Conservation (phyloP, 106 monocot species). For the Vanilla planifolia region DNA sequence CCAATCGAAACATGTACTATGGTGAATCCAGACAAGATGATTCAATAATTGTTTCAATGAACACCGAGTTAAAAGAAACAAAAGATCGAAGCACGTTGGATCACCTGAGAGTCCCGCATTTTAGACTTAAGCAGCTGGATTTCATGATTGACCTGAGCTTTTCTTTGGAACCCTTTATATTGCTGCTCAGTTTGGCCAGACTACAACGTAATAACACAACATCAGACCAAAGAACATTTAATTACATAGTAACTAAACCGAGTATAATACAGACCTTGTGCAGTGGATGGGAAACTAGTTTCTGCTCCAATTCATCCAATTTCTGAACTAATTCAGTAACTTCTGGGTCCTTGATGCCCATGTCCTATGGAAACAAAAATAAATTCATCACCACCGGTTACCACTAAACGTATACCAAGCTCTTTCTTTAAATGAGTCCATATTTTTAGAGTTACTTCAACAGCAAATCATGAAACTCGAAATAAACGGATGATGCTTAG, state of each 20-base stretch:
- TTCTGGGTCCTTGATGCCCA: conserved; percentile 59
- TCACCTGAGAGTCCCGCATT: conserved; percentile 95
- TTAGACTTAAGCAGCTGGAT: conserved; percentile 87
- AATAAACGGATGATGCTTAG: no score
- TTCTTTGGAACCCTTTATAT: conserved; percentile 81
- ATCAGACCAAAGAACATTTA: neutral
- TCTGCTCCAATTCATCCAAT: conserved; percentile 78
- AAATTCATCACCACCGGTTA: neutral
- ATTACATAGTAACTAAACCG: conserved; percentile 3
- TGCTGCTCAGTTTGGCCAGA: conserved; percentile 86
- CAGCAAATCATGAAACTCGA: neutral
- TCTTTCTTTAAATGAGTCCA: no score
- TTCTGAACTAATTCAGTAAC: conserved; percentile 40
- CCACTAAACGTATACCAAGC: no score
- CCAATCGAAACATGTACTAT: neutral
- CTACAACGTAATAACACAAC: conserved; percentile 26
- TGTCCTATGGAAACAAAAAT: conserved; percentile 28
- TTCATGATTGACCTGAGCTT: conserved; percentile 95
- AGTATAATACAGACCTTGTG: conserved; percentile 58
- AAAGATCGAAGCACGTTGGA: neutral
- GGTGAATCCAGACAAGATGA: no score
- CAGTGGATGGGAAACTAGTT: conserved; percentile 68
- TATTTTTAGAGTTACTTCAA: conserved; percentile 3
- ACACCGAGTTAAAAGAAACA: neutral
- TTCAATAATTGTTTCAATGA: no score